Evolutionary conservation across 2,329 filamentous ascomycete species (phyloP), one percentile per base, ranked within the genome.

Genomic region (Cytospora piceae): DNA sequence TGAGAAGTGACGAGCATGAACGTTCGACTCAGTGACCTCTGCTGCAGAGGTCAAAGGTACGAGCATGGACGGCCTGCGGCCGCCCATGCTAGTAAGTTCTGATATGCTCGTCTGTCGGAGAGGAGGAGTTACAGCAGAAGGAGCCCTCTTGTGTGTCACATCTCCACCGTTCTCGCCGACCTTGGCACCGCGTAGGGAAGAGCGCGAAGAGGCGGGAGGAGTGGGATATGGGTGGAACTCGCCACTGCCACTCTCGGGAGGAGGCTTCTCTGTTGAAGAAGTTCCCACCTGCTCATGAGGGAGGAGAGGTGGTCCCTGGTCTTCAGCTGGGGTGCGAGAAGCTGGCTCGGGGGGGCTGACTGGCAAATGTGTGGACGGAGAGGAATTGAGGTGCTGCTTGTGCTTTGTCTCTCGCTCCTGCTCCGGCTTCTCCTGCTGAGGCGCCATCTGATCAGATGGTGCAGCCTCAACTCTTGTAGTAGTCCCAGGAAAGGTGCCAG

Each of bases 1-100:
- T 72, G 89, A 91, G 71, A 92, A 84, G 76, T 92, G 86, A 70
- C 83, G 81, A 75, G 88, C 89, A 78, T 87, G 82, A 72, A 91
- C 87, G 73, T 81, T 81, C 66, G 83, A 85, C 71, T 85, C 85
- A 71, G 86, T 87, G 72, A 90, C 84, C 72, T 89, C 63, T 7
- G 59, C 63, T 12, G 59, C 81, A 74, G 83, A 86, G 70, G 88
- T 87, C 72, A 91, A 80, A 71, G 90, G 87, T 71, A 84, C 82
- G 72, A 83, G 78, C 60, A 81, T 72, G 60, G 82, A 83, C 62
- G 76, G 74, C 70, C 78, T 79, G 67, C 78, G 80, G 72, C 76
- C 74, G 71, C 74, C 80, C 68, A 77, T 75, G 66, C 77, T 77
- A 69, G 78, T 71, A 68, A 78, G 74, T 67, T 82, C 79, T 66